Evolutionary conservation across 768 basidiomycete genomes (phyloP).

Genomic region (Trichaptum fuscoviolaceum): DNA sequence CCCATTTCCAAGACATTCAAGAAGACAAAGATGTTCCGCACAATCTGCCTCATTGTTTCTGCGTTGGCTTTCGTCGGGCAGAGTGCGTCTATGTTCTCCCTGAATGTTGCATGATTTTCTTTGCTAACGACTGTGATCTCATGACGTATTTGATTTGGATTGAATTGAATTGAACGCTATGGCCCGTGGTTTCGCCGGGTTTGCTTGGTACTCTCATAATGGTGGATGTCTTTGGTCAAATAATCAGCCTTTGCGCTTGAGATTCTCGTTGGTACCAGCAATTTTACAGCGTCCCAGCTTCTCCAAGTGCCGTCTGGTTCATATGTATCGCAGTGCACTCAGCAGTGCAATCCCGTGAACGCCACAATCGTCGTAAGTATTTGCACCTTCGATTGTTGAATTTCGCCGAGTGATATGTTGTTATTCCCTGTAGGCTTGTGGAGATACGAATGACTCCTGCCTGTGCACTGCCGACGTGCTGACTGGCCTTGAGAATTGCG

Average conservation of each 20-base stretch:
- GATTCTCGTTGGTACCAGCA: slow-evolving; percentile 37
- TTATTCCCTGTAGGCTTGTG: slow-evolving; percentile 34
- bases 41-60: slow-evolving; percentile 24
- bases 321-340: slow-evolving; percentile 28
- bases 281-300: slow-evolving; percentile 38
- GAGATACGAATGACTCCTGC: slow-evolving; percentile 39
- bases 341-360: slow-evolving; percentile 25
- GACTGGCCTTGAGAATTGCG: slow-evolving; percentile 41
- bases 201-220: not conserved
- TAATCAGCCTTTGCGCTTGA: slow-evolving; percentile 41
- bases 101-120: slow-evolving; percentile 54
- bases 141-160: not conserved
- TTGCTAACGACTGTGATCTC: slow-evolving; percentile 5
- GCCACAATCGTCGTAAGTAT: slow-evolving; percentile 3
- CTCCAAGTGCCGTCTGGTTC: slow-evolving; percentile 32
- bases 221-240: slow-evolving; percentile 1
- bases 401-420: not conserved
- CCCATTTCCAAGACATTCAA: not conserved
- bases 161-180: not conserved
- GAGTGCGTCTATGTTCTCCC: slow-evolving; percentile 40
- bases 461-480: slow-evolving; percentile 46
- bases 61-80: slow-evolving; percentile 48
- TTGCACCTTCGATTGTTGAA: not conserved
- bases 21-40: slow-evolving; percentile 8
- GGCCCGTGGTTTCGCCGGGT: not conserved